Base-by-base conservation (phyloP, 495 filamentous ascomycete species). In the Penicillium atrosanguineum region DNA sequence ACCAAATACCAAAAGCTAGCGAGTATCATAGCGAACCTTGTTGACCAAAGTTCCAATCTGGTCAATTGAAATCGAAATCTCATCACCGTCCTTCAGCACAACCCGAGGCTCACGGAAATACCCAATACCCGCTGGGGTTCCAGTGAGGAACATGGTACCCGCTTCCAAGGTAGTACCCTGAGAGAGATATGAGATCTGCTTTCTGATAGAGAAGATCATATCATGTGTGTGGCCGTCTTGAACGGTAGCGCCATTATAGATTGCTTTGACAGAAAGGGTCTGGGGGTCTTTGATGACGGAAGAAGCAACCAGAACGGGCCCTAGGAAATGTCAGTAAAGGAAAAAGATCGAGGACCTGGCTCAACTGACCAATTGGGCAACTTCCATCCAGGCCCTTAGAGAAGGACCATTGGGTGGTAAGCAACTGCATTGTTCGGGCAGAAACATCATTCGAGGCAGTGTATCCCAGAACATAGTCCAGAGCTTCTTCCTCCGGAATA, bases 21-120 rank as follows among this genome's bases (percentile, higher is more conserved):
- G 44, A 15, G 26, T 47, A n/a, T 69, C 66, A 48, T 69, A 67
- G 1, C 57, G 54, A 11, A 70, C 68, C 39, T 61, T 62, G 44
- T 63, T 64, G 12, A 67, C 45, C 18, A 70, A 48, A 18, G 61
- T 69, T 45, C 67, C 67, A 31, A 70, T 70, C 21, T 67, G 50
- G 18, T 63, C 68, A 55, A 82, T 75, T 46, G 75, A 49, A 4
- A 85, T 78, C 46, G 73, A 71, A 3, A 84, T 80, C 36, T 75
- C 69, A 65, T 83, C 79, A 0, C 74, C 79, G 53, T 83, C 66
- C 52, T 73, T 71, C 45, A 85, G 58, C 19, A 71, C 78, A 12
- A 72, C 68, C 52, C 68, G 70, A 3, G 70, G 68, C 46, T 78
- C 69, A 41, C 72, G 72, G 36, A 75, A 72, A 47, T 69, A 62